Base-by-base conservation (phyloP, 768 basidiomycete genomes). In the Collybia nuda region DNA sequence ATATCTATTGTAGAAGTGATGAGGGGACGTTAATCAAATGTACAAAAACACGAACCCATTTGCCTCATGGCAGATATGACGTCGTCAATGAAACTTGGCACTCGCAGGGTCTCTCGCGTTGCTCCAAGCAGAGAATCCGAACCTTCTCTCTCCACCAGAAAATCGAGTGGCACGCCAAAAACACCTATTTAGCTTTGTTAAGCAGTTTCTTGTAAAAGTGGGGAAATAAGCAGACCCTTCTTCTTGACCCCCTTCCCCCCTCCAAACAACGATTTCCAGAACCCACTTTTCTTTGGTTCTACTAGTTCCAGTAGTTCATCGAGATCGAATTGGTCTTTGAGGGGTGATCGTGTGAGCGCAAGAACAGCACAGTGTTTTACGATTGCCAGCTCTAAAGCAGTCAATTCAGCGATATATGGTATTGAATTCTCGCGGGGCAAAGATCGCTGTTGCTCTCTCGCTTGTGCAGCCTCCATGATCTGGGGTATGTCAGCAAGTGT, bases 41-140 rank as follows among this genome's bases (percentile, higher is more conserved):
- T 41, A 38, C 54, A 18, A 52, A 47, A 23, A 17, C 12, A 71
- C 88, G 56, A 50, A 97, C 96, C 96, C 97, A 98, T 98, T 67
- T 98, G 95, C 63, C 90, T 80, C 97, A 99, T 98, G 9, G 97
- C 94, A 44, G 93, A 96, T 40, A 99, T 84, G 52, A 97, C 92
- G 62, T 99, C 97, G 66, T 99, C 97, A 50, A 99, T 91, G 66
- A 99, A 98, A 67, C 93, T 98, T 12, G 97, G 97, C 18, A 99
- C 87, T 57, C 92, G 79, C 55, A 99, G 62, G 6, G 92, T 82
- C 29, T 82, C 85, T 29, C 90, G 81, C 5, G 93, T 91, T 19
- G 92, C 90, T 17, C 96, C 97, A 46, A 91, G 83, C 56, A 93
- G 70, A 17, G 96, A 97, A 70, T 99, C 97, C n/a, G 90, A 86